Evolutionary conservation across 495 filamentous ascomycete species (phyloP).

Genomic region (Acidomyces sp.): DNA sequence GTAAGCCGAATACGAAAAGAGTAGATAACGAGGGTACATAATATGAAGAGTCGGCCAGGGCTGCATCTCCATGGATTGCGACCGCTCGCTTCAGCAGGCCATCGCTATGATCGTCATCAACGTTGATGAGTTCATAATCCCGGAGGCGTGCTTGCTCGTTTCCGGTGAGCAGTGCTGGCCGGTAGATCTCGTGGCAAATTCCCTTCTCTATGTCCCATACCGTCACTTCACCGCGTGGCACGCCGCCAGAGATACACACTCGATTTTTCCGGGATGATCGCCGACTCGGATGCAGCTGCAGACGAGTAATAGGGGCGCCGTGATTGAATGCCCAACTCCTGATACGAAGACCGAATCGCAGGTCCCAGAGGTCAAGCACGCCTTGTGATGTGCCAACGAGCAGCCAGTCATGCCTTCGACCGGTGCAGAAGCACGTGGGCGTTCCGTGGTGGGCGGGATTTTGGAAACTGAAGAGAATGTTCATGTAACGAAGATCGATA

Average conservation of each 20-base stretch:
- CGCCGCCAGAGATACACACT: constrained; percentile 79
- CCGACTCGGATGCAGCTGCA: constrained; percentile 58
- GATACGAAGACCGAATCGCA: constrained; percentile 76
- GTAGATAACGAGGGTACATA: constrained; percentile 34
- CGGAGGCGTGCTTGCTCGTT: constrained; percentile 25
- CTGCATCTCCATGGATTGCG: constrained; percentile 29
- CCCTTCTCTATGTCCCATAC: constrained; percentile 93
- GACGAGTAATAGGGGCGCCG: constrained; percentile 64
- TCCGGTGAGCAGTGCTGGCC: constrained; percentile 36
- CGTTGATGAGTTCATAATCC: constrained; percentile 74
- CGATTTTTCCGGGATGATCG: constrained; percentile 42
- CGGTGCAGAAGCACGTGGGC: constrained; percentile 82
- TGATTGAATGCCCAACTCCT: constrained; percentile 83
- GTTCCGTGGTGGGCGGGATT: constrained; percentile 92
- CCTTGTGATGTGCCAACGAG: constrained; percentile 86
- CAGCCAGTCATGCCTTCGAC: constrained; percentile 76
- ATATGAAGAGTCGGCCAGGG: constrained; percentile 32
- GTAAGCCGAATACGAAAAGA: constrained; percentile 39
- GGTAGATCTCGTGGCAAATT: constrained; percentile 79
- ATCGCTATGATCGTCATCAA: constrained; percentile 80
- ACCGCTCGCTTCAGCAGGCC: constrained; percentile 77
- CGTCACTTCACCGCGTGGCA: constrained; percentile 80
- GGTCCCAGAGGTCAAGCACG: constrained; percentile 87
- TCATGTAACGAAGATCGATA: constrained; percentile 81
- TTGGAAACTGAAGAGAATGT: constrained; percentile 60